Evolutionary conservation across 202 grass and related monocot species (phyloP), one percentile per base, ranked within the genome.

Genomic region (Zizania palustris): DNA sequence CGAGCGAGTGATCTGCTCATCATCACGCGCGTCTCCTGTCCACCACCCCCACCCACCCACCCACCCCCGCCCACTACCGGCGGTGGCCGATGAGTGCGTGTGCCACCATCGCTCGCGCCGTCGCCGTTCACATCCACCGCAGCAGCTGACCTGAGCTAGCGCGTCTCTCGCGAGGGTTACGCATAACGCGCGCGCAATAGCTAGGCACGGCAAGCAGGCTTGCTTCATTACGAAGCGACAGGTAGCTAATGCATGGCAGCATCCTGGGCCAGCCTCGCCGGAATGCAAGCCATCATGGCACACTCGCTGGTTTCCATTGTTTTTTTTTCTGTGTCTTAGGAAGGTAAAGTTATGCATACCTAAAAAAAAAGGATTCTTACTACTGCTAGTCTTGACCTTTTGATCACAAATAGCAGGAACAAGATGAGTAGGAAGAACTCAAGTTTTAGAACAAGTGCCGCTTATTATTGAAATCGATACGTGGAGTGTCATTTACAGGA

Each of bases 171-270:
- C 38, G 4, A 35, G 12, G 57, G n/a, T n/a, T n/a, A n/a, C n/a
- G n/a, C n/a, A n/a, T n/a, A n/a, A n/a, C n/a, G n/a, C n/a, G n/a
- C n/a, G n/a, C n/a, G n/a, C n/a, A n/a, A n/a, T n/a, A n/a, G n/a
- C n/a, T n/a, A n/a, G n/a, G n/a, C n/a, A n/a, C n/a, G n/a, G n/a
- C n/a, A n/a, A n/a, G 16, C 5, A 38, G 36, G 35, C 36, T 20
- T 18, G 35, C 46, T 69, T 79, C 64, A 39, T 58, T 58, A 10
- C 53, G 64, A 79, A 79, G 65, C 76, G 15, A 68, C 19, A 21
- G 55, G 28, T 28, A 55, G 51, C n/a, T 71, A 49, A 33, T 33
- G 1, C 36, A 37, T 12, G 50, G 69, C 69, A 14, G 11, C 35
- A 3, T 40, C 49, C 49, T 56, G 69, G 49, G 35, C 16, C 35